Percentiles rank a stretch among this genome's conserved stretches.
Evolutionary conservation across 2,329 filamentous ascomycete species (phyloP).

Genomic region (Trichoderma sp.): DNA sequence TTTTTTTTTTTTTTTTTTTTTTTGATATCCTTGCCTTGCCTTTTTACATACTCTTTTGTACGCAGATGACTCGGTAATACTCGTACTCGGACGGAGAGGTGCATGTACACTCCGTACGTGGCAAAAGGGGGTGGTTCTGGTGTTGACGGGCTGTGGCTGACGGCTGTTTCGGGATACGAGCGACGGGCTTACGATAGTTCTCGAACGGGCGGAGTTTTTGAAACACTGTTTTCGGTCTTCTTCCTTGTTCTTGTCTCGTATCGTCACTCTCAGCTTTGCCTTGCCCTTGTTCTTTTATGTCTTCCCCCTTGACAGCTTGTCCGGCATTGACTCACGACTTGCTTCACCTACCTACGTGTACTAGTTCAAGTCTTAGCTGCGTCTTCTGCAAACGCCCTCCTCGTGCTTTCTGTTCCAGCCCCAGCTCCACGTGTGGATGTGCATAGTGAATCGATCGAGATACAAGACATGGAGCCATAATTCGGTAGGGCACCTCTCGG

Average conservation of each 20-base stretch:
- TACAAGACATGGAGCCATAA: neutral
- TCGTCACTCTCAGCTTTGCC: neutral
- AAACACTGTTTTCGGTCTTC: neutral
- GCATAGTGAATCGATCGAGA: no score
- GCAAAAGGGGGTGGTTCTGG: neutral
- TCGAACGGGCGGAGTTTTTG: slow-evolving; percentile 8
- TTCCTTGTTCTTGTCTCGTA: neutral
- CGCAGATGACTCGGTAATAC: neutral
- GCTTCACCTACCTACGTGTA: neutral
- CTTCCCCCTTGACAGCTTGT: neutral
- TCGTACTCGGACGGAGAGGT: neutral
- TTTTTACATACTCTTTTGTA: neutral
- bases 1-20: no score
- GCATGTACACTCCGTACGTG: neutral
- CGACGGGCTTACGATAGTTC: slow-evolving; percentile 6
- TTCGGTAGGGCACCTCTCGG: neutral
- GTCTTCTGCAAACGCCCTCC: neutral
- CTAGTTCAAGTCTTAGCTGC: neutral
- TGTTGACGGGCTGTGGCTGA: slow-evolving; percentile 16
- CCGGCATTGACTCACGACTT: neutral
- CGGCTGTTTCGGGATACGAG: slow-evolving; percentile 27
- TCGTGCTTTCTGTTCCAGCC: neutral
- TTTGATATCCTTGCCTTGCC: neutral
- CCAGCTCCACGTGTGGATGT: neutral
- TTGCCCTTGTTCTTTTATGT: neutral